Evolutionary conservation across 2,329 filamentous ascomycete species (phyloP).

Genomic region (Parascedosporium putredinis): DNA sequence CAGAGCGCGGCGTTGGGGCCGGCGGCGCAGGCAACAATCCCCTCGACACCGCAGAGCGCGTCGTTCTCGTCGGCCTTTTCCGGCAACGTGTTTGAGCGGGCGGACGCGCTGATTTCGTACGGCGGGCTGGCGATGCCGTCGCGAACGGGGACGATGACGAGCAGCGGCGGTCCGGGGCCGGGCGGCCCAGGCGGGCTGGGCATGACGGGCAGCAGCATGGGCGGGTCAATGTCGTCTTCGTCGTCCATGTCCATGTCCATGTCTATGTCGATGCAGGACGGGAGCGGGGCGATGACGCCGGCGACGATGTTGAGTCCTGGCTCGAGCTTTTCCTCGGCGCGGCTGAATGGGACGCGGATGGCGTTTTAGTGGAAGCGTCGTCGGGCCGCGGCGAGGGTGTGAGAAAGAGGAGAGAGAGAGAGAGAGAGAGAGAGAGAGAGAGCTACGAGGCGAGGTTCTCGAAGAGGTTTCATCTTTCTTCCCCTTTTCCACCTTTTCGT

Average conservation of each 20-base stretch:
- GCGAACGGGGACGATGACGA: conserved; percentile 35
- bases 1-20: conserved; percentile 82
- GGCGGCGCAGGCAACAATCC: conserved; percentile 81
- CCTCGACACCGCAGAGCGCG: conserved; percentile 53
- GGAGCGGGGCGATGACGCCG: conserved; percentile 9
- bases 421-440: no score
- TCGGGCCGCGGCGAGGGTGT: neutral
- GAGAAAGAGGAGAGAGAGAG: neutral
- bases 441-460: neutral
- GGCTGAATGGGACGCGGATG: conserved; percentile 27
- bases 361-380: conserved; percentile 21
- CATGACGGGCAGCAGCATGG: no score
- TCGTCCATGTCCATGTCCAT: no score
- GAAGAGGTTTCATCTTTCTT: no score
- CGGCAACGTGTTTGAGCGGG: conserved; percentile 50
- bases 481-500: no score
- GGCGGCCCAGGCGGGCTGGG: neutral
- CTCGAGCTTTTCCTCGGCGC: conserved; percentile 16
- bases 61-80: conserved; percentile 45
- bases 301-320: conserved; percentile 9
- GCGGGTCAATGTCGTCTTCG: no score
- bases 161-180: no score
- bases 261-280: conserved; percentile 5
- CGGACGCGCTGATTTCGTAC: conserved; percentile 46
- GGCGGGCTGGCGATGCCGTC: conserved; percentile 45